These are phyloP conservation scores for Agaricus bisporus DNA, from an alignment of 768 basidiomycete genomes.

Conservation along the genomic window DNA sequence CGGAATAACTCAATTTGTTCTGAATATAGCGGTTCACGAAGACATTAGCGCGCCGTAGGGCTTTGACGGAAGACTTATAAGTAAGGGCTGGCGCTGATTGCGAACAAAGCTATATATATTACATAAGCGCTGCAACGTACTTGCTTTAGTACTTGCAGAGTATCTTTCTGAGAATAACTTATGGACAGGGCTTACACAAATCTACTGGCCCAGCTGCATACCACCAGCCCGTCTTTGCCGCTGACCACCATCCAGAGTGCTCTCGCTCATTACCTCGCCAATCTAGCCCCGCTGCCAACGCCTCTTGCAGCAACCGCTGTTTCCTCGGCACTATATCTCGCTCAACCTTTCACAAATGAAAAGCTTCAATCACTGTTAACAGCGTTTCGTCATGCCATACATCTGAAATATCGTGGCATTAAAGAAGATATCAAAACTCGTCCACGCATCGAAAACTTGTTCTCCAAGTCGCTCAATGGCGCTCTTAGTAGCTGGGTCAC, in stretches of 20 bases:
- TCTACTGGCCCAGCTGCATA: constrained; percentile 49
- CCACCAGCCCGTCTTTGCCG: constrained; percentile 34
- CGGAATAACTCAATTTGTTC: no score
- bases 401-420: constrained; percentile 42
- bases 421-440: constrained; percentile 27
- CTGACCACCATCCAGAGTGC: constrained; percentile 46
- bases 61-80: no score
- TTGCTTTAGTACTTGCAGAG: no score
- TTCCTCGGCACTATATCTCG: constrained; percentile 47
- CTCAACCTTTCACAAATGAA: constrained; percentile 34
- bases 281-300: constrained; percentile 43
- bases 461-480: constrained; percentile 32
- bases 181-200: constrained; percentile 19
- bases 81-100: no score
- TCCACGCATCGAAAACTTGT: constrained; percentile 27
- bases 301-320: constrained; percentile 52
- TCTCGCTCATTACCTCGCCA: constrained; percentile 53
- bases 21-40: no score
- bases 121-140: no score
- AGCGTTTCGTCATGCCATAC: constrained; percentile 56
- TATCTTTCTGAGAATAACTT: no score
- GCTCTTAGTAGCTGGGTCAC: constrained; percentile 45
- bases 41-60: no score
- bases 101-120: no score
- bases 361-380: constrained; percentile 45